Base-by-base conservation (phyloP, 2,329 filamentous ascomycete genomes). In the Xylaria sp. region DNA sequence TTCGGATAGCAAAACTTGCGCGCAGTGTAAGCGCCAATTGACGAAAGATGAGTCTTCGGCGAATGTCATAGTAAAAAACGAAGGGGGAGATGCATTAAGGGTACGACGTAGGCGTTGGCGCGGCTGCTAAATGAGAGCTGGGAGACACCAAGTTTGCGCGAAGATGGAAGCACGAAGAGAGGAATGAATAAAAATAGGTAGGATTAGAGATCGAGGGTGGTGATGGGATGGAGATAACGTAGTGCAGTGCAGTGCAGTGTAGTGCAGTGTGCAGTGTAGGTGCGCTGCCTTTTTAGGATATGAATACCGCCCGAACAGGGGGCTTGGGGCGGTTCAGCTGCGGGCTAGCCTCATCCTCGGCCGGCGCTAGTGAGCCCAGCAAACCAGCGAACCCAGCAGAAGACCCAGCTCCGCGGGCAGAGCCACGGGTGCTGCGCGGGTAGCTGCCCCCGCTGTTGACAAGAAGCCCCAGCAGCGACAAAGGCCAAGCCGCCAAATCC, bases 371-470 rank as follows among this genome's bases (percentile, higher is more conserved):
- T 31, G 37, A 46, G 46, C 27, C 37, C 46, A 35, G 31, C 31
- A 7, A 13, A 13, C 13, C 31, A 35, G 31, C 31, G n/a, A n/a
- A n/a, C n/a, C n/a, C n/a, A n/a, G n/a, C n/a, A 40, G 46, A 11
- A 47, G 49, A 56, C 52, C 60, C 60, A 60, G 51, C 60, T 63
- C 29, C 46, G 56, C 56, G 58, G 58, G 46, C 38, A 60, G 51
- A 56, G 60, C 29, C 46, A 60, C 56, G 58, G 58, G 46, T 38
- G 38, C 58, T 56, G 19, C 38, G 53, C 53, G 60, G 60, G 52
- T 51, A 25, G 31, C 13, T n/a, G 25, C 57, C 57, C n/a, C 57
- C 49, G 49, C 57, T 35, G n/a, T n/a, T 27, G 21, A 35, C 15
- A 38, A 15, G 25, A 37, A 49, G 47, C 47, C 37, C 19, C 29